Conservation (phyloP, 441 rosid genomes). For the Gossypium trilobum region DNA sequence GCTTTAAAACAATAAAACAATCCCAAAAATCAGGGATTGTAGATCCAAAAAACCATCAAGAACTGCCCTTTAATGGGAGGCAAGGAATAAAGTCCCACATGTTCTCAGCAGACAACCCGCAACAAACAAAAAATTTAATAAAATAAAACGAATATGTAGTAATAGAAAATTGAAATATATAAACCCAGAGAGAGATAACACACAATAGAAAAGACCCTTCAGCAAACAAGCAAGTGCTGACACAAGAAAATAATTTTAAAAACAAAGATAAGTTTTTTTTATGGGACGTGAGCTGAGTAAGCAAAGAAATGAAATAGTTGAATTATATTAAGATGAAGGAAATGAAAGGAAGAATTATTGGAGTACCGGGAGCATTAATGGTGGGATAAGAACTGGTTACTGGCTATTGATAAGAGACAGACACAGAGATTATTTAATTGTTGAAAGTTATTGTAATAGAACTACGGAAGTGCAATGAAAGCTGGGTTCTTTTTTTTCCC, state of each 20-base stretch:
- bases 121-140: background rate
- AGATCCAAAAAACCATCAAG: slow-evolving; percentile 34
- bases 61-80: slow-evolving; percentile 25
- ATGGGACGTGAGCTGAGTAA: slow-evolving; percentile 10
- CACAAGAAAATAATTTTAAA: background rate
- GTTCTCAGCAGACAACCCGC: slow-evolving; percentile 11
- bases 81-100: slow-evolving; percentile 29
- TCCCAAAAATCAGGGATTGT: slow-evolving; percentile 22
- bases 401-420: slow-evolving; percentile 1
- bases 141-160: background rate
- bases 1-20: slow-evolving; percentile 12
- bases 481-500: background rate
- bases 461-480: background rate
- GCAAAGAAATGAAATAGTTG: background rate
- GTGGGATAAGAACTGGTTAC: slow-evolving; percentile 5
- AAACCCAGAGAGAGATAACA: background rate
- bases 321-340: background rate
- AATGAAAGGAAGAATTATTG: background rate
- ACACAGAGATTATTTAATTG: background rate
- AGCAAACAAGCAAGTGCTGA: slow-evolving; percentile 9
- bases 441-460: background rate
- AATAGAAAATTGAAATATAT: background rate
- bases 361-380: slow-evolving; percentile 1
- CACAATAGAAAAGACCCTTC: background rate
- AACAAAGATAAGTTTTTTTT: background rate